Evolutionary conservation across 345 rosid species (phyloP).

Genomic region (Cardamine chenopodiifolia): DNA sequence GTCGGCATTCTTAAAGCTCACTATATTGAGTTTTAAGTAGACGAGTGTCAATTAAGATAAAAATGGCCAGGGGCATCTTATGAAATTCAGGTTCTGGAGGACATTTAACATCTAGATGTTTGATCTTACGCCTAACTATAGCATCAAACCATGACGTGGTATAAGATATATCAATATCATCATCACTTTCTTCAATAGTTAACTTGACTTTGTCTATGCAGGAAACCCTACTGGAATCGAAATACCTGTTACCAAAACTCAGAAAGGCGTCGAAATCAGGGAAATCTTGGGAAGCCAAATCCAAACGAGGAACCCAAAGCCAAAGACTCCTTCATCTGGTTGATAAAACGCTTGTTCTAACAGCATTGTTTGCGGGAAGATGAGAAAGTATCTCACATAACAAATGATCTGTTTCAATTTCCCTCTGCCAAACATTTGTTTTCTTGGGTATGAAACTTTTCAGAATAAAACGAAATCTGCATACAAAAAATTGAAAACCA

Average conservation of each 20-base stretch:
- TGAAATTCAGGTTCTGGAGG: neutral
- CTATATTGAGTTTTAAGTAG: neutral
- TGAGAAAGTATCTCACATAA: neutral
- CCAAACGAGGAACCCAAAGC: neutral
- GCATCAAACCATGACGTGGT: constrained; percentile 4
- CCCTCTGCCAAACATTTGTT: too few species aligned
- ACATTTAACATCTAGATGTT: neutral
- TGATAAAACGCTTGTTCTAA: constrained; percentile 13
- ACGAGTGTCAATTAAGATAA: constrained; percentile 2
- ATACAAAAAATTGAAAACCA: too few species aligned
- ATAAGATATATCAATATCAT: neutral
- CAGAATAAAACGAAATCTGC: too few species aligned
- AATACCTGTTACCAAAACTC: constrained; percentile 10
- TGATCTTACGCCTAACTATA: neutral
- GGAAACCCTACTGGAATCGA: neutral
- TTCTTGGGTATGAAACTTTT: too few species aligned
- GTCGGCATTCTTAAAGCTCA: neutral
- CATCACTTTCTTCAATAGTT: neutral
- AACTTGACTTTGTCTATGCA: neutral
- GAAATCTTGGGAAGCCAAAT: neutral
- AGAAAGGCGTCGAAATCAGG: neutral
- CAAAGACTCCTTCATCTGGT: constrained; percentile 6
- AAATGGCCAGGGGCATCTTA: neutral
- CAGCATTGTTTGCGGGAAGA: neutral
- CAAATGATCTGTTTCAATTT: neutral